Conservation (phyloP, 1,139 yeast genomes). For the Pichia sp. region DNA sequence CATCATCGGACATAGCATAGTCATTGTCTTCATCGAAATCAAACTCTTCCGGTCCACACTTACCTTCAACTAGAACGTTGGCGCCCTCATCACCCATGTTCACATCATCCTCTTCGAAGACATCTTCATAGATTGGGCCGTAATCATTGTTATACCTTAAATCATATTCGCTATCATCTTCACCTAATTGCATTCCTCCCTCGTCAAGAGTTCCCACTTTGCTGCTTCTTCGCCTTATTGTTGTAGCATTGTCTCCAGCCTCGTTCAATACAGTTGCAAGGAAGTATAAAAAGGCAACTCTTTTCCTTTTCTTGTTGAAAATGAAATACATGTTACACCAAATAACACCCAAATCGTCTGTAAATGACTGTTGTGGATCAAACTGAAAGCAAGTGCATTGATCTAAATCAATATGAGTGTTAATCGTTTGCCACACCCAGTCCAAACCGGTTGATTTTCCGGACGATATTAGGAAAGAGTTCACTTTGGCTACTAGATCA, state of each 20-base stretch:
- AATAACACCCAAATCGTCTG: constrained; percentile 70
- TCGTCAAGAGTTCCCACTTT: constrained; percentile 35
- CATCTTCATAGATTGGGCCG: constrained; percentile 30
- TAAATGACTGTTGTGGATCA: constrained; percentile 73
- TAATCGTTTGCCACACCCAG: constrained; percentile 88
- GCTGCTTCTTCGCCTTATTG: constrained; percentile 26
- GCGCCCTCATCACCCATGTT: constrained; percentile 21
- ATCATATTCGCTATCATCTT: constrained; percentile 34
- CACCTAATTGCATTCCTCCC: constrained; percentile 26
- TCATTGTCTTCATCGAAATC: constrained; percentile 36
- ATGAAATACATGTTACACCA: constrained; percentile 95
- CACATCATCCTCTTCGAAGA: constrained; percentile 30
- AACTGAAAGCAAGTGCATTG: constrained; percentile 76
- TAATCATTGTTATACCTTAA: constrained; percentile 32
- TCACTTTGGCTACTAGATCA: constrained; percentile 67
- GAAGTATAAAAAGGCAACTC: constrained; percentile 80
- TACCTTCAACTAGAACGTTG: constrained; percentile 1
- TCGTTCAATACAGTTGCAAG: constrained; percentile 33
- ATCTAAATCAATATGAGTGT: constrained; percentile 75
- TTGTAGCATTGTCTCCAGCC: constrained; percentile 4
- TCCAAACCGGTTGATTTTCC: constrained; percentile 57
- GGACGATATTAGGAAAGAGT: constrained; percentile 72
- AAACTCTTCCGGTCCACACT: constrained; percentile 23
- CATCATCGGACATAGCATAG: constrained; percentile 38
- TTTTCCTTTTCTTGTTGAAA: constrained; percentile 82